Percentiles rank a stretch among this genome's conserved stretches.
Evolutionary conservation across 352 stramenopile species (phyloP).

Genomic region (Phytophthora palmivora): DNA sequence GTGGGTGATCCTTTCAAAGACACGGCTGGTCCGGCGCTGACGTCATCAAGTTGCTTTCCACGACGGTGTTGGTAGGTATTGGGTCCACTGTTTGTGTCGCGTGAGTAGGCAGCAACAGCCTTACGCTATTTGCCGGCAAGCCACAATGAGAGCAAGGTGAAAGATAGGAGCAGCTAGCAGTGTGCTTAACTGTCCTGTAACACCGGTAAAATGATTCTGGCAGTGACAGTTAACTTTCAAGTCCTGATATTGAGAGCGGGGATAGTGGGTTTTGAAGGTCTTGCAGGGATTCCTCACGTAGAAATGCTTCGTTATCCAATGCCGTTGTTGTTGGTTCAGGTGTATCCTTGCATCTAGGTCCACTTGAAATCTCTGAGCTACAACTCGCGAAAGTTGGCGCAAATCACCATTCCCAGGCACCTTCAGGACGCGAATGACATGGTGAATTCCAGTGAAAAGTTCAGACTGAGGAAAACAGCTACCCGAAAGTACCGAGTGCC

Average conservation of each 20-base stretch:
- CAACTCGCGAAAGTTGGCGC: constrained; percentile 33
- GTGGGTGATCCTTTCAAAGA: constrained; percentile 98
- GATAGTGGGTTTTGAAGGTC: constrained; percentile 52
- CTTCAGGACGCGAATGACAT: constrained; percentile 56
- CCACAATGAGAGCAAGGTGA: constrained; percentile 2
- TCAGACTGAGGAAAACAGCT: constrained; percentile 55
- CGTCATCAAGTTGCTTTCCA: constrained; percentile 98
- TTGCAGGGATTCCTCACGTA: constrained; percentile 46
- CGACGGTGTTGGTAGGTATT: constrained; percentile 94
- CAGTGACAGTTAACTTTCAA: constrained; percentile 12
- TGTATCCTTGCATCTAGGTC: constrained; percentile 37
- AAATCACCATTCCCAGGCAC: constrained; percentile 41
- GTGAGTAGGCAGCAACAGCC: constrained; percentile 44
- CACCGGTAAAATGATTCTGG: constrained; percentile 5
- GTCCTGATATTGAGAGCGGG: constrained; percentile 55
- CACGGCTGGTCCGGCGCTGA: constrained; percentile 96
- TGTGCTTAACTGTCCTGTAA: constrained; percentile 16
- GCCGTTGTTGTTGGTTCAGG: constrained; percentile 16
- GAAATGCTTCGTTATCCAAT: constrained; percentile 53
- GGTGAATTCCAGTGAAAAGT: constrained; percentile 51
- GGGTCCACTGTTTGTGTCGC: constrained; percentile 91
- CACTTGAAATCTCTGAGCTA: constrained; percentile 40
- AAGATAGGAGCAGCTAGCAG: constrained; percentile 1
- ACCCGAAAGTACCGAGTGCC: constrained; percentile 24
- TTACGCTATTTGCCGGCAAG: too few relatives aligned